A percentile compares a stretch with the other conserved stretches of the same genome.
Evolutionary conservation across 2,329 filamentous ascomycete species (phyloP).

Genomic region (Fusarium avenaceum): DNA sequence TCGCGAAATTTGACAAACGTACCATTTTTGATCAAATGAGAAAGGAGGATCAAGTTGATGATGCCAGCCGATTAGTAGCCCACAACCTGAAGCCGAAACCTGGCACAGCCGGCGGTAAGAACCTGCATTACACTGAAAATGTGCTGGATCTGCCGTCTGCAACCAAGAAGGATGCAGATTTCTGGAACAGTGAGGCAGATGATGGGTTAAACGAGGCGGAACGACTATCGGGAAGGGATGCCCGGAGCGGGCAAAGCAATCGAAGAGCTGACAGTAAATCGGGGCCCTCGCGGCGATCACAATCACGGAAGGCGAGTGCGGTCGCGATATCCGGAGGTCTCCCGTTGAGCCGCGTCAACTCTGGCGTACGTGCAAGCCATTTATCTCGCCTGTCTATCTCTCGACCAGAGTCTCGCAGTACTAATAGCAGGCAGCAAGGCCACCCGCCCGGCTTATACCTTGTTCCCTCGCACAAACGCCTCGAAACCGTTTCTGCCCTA

Average conservation of each 20-base stretch:
- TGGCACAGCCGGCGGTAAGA: slow-evolving; percentile 85
- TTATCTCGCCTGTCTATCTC: slow-evolving; percentile 52
- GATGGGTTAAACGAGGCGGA: slow-evolving; percentile 66
- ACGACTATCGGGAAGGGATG: slow-evolving; percentile 63
- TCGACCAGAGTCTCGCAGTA: slow-evolving; percentile 50
- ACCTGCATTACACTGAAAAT: slow-evolving; percentile 91
- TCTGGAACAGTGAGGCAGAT: slow-evolving; percentile 82
- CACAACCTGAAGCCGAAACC: slow-evolving; percentile 82
- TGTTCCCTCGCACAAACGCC: slow-evolving; percentile 66
- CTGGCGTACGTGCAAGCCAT: slow-evolving; percentile 56
- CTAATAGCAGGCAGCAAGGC: slow-evolving; percentile 54
- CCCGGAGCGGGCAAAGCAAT: slow-evolving; percentile 64
- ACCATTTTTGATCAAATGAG: slow-evolving; percentile 92
- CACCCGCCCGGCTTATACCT: slow-evolving; percentile 65
- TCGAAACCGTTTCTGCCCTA: slow-evolving; percentile 76
- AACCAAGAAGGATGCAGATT: slow-evolving; percentile 62
- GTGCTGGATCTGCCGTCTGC: slow-evolving; percentile 76
- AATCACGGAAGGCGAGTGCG: slow-evolving; percentile 69
- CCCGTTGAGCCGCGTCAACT: slow-evolving; percentile 64
- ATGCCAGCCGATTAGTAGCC: slow-evolving; percentile 88
- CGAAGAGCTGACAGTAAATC: slow-evolving; percentile 68
- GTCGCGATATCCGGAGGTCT: slow-evolving; percentile 54
- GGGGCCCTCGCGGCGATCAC: slow-evolving; percentile 63
- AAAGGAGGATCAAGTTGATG: slow-evolving; percentile 88
- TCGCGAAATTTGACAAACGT: slow-evolving; percentile 95